A percentile compares a stretch with the other conserved stretches of the same genome.
phyloP scores from a whole-genome alignment of 1,139 yeast species.

The Casaregolazyma lundiana region DNA sequence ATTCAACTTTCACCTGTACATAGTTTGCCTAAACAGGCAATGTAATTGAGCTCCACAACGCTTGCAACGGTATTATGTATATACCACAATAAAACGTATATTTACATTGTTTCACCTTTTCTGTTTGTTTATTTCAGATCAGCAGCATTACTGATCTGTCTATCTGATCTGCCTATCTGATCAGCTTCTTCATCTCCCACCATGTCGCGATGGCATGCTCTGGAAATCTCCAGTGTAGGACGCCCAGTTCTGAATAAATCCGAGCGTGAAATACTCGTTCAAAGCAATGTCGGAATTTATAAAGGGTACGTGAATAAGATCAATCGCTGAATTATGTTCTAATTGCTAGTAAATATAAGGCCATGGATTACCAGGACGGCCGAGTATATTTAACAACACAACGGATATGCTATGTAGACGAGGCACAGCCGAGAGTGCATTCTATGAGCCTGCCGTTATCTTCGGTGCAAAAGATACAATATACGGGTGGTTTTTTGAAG shows the following conservation, averaged over 20 bases:
- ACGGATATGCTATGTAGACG: slow-evolving; percentile 70
- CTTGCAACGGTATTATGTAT: no score
- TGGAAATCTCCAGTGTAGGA: slow-evolving; percentile 44
- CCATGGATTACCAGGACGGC: slow-evolving; percentile 64
- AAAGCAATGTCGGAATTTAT: slow-evolving; percentile 33
- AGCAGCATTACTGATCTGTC: no score
- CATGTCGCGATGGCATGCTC: slow-evolving; percentile 37
- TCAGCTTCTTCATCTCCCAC: not conserved
- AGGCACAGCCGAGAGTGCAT: slow-evolving; percentile 36
- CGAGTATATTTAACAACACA: slow-evolving; percentile 70
- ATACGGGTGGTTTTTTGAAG: slow-evolving; percentile 57
- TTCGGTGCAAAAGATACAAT: slow-evolving; percentile 43
- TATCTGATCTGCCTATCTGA: not conserved
- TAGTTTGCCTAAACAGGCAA: no score
- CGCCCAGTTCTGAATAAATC: slow-evolving; percentile 42
- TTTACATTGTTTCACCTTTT: no score
- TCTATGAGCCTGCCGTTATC: slow-evolving; percentile 51
- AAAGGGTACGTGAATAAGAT: slow-evolving; percentile 28
- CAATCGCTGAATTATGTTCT: no score
- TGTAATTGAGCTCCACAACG: no score
- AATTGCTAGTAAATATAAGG: slow-evolving; percentile 52
- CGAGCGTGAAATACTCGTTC: slow-evolving; percentile 41
- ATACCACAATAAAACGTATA: no score
- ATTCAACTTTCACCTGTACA: no score
- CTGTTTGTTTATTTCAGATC: no score